phyloP scores from a whole-genome alignment of 495 filamentous ascomycete species.

The Peziza echinospora region DNA sequence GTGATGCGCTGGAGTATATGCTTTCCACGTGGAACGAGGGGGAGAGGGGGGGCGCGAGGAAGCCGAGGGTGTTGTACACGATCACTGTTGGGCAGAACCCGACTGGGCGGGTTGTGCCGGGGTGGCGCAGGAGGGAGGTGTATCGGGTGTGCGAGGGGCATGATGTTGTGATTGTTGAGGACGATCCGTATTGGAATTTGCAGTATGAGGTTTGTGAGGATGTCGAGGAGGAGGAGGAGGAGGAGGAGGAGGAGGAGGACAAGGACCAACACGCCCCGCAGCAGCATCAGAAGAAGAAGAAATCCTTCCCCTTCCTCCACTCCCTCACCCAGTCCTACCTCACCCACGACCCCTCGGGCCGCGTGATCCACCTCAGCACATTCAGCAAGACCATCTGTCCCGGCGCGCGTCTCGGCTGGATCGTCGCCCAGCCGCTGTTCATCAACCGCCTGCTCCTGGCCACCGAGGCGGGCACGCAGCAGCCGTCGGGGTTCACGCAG shows the following conservation, averaged over 20 bases:
- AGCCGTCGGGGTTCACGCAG: constrained; percentile 78
- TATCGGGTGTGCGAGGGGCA: constrained; percentile 63
- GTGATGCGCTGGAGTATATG: constrained; percentile 44
- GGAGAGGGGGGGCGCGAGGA: constrained; percentile 50
- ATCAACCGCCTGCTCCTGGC: constrained; percentile 52
- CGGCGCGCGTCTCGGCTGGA: constrained; percentile 63
- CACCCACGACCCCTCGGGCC: constrained; percentile 55
- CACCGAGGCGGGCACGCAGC: constrained; percentile 52
- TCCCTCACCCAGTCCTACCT: constrained; percentile 60
- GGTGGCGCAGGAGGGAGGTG: constrained; percentile 51
- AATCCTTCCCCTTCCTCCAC: constrained; percentile 57
- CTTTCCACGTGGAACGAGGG: constrained; percentile 57
- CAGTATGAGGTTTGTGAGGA: constrained; percentile 32
- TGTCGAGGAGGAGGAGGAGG: constrained; percentile 20
- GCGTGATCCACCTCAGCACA: constrained; percentile 64
- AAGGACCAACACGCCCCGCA: constrained; percentile 5
- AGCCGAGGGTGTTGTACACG: constrained; percentile 75
- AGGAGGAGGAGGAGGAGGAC: constrained; percentile 6
- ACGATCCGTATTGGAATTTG: constrained; percentile 92
- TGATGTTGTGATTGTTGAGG: constrained; percentile 82
- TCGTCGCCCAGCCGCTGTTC: constrained; percentile 56
- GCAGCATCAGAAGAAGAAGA: constrained; percentile 30
- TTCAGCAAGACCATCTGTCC: constrained; percentile 71
- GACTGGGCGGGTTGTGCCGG: constrained; percentile 47
- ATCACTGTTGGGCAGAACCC: constrained; percentile 77